Conservation (phyloP, 345 rosid genomes). For the Cardiospermum halicacabum region DNA sequence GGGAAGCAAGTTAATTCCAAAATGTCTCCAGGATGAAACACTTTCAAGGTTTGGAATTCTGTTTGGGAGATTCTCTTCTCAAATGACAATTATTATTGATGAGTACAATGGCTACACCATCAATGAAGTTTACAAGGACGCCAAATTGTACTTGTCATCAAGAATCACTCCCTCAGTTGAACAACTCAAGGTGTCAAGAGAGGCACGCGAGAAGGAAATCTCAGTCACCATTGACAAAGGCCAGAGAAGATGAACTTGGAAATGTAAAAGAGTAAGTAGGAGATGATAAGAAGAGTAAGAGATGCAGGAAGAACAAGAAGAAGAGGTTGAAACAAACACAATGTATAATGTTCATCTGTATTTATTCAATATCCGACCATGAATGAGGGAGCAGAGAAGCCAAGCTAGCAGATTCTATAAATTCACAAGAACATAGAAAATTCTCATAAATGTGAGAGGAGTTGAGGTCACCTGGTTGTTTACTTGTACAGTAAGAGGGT, state of each 20-base stretch:
- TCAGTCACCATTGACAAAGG: slow-evolving; percentile 20
- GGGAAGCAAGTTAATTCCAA: background rate
- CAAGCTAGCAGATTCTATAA: no score
- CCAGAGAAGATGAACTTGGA: slow-evolving; percentile 9
- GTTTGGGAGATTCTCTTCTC: slow-evolving; percentile 5
- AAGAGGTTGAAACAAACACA: background rate
- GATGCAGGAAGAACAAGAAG: background rate
- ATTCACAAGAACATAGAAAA: no score
- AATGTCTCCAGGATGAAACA: background rate
- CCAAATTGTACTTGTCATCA: slow-evolving; percentile 15
- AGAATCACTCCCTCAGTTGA: slow-evolving; percentile 8
- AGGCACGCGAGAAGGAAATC: slow-evolving; percentile 3
- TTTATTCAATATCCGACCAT: no score
- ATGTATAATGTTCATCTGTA: no score
- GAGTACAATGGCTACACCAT: slow-evolving; percentile 1
- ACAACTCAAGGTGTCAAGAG: slow-evolving; percentile 14
- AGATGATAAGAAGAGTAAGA: background rate
- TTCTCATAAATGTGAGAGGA: slow-evolving; percentile 1
- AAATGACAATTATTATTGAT: slow-evolving; percentile 10
- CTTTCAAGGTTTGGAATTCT: background rate
- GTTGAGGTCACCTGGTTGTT: background rate
- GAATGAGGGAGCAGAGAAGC: no score
- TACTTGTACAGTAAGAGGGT: background rate
- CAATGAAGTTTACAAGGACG: slow-evolving; percentile 14
- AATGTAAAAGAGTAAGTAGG: background rate